Percentiles rank a stretch among this genome's conserved stretches.
Evolutionary conservation across 148 eudicot genomes (phyloP).

Genomic region (Rhododendron molle): DNA sequence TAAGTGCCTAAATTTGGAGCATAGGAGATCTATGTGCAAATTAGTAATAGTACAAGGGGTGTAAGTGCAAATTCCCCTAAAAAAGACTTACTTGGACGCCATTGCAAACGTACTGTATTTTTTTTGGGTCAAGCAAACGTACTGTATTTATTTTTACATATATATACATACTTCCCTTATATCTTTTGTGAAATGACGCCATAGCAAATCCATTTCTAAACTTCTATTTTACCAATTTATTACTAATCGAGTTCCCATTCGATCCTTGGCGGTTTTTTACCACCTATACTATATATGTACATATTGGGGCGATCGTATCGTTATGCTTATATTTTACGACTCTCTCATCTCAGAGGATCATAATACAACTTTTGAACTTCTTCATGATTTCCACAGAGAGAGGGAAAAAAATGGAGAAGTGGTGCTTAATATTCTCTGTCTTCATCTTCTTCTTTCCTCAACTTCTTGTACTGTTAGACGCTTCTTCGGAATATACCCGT

Average conservation of each 20-base stretch:
- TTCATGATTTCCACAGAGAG: slow-evolving; percentile 6
- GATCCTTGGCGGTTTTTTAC: neutral
- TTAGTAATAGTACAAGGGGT: too few relatives aligned
- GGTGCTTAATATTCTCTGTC: slow-evolving; percentile 17
- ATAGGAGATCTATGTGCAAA: too few relatives aligned
- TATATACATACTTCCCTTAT: too few relatives aligned
- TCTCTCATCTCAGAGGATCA: neutral
- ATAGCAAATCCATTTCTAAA: neutral
- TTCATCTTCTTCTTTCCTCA: slow-evolving; percentile 4
- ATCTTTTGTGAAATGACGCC: neutral
- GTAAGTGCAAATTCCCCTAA: too few relatives aligned
- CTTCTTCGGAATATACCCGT: slow-evolving; percentile 35
- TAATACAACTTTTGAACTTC: neutral
- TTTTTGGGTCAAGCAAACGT: too few relatives aligned
- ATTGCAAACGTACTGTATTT: neutral
- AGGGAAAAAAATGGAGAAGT: slow-evolving; percentile 15
- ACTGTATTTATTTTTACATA: too few relatives aligned
- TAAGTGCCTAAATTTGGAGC: too few relatives aligned
- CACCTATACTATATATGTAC: neutral
- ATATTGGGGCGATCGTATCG: neutral
- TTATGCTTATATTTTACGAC: neutral
- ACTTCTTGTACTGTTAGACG: neutral
- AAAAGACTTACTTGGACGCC: slow-evolving; percentile 15
- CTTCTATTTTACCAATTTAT: neutral
- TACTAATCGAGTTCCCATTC: neutral